Conservation (phyloP, 345 rosid species). For the Dovyalis caffra region DNA sequence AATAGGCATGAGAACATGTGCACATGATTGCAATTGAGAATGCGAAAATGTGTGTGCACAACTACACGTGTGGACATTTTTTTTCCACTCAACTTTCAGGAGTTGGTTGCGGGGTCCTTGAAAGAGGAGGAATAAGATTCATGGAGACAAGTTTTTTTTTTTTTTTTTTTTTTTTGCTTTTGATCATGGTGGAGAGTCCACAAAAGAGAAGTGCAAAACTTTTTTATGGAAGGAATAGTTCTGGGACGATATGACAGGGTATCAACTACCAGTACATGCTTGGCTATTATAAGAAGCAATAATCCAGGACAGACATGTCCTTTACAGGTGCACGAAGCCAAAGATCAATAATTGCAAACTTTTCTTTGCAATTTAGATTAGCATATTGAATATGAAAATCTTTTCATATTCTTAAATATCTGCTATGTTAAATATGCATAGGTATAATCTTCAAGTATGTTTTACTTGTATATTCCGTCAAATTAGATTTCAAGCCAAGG, state of each 20-base stretch:
- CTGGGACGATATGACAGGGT: conserved; percentile 15
- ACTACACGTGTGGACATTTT: conserved; percentile 7
- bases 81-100: conserved; percentile 22
- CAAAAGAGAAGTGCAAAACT: conserved; percentile 29
- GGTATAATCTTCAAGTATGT: too few species aligned
- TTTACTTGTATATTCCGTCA: too few species aligned
- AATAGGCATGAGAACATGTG: conserved; percentile 7
- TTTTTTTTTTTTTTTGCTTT: conserved; percentile 15
- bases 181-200: conserved; percentile 50
- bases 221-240: conserved; percentile 26
- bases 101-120: conserved; percentile 52
- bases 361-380: background rate
- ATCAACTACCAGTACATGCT: conserved; percentile 14
- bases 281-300: conserved; percentile 13
- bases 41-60: too few species aligned
- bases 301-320: conserved; percentile 23
- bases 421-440: too few species aligned
- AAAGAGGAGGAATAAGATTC: conserved; percentile 51
- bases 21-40: too few species aligned
- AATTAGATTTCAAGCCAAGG: too few species aligned
- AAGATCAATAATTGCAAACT: background rate
- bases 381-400: too few species aligned
- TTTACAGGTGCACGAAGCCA: conserved; percentile 3
- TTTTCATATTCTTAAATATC: too few species aligned
- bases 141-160: conserved; percentile 15